A percentile compares a stretch with the other conserved stretches of the same genome.
Evolutionary conservation across 345 rosid species (phyloP).

Genomic region (Eucalyptus tenuipes): DNA sequence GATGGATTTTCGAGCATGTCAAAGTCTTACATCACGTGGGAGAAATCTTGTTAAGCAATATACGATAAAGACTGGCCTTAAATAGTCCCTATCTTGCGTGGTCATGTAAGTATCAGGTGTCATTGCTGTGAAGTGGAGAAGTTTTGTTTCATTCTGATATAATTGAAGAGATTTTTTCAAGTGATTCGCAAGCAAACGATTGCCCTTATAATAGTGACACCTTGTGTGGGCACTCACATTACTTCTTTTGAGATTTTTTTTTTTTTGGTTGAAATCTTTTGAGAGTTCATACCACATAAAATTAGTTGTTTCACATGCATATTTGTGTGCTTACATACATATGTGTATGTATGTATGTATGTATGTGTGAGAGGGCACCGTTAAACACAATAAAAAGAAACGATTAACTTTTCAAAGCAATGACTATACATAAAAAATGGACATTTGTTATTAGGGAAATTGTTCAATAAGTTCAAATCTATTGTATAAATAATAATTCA

Average conservation of each 20-base stretch:
- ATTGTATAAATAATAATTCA: too few species aligned
- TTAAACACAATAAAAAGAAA: neutral
- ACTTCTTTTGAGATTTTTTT: neutral
- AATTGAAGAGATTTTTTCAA: neutral
- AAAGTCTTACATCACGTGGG: neutral
- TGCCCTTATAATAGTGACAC: neutral
- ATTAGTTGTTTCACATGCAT: too few species aligned
- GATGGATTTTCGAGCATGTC: too few species aligned
- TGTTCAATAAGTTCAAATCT: too few species aligned
- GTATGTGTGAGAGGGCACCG: neutral
- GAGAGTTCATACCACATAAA: neutral
- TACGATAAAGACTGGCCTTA: neutral
- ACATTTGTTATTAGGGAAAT: too few species aligned
- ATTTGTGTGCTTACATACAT: too few species aligned
- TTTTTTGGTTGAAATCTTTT: too few species aligned
- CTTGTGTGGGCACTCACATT: neutral
- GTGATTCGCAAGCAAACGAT: neutral
- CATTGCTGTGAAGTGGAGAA: neutral
- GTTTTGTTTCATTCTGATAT: too few species aligned
- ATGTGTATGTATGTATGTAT: neutral
- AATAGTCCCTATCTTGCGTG: neutral
- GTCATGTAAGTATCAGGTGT: neutral
- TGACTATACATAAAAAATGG: neutral
- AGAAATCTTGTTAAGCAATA: neutral
- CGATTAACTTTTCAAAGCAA: neutral